These are phyloP conservation scores for Parietichytrium sp. DNA, from an alignment of 108 stramenopile genomes.

Conservation along the genomic window DNA sequence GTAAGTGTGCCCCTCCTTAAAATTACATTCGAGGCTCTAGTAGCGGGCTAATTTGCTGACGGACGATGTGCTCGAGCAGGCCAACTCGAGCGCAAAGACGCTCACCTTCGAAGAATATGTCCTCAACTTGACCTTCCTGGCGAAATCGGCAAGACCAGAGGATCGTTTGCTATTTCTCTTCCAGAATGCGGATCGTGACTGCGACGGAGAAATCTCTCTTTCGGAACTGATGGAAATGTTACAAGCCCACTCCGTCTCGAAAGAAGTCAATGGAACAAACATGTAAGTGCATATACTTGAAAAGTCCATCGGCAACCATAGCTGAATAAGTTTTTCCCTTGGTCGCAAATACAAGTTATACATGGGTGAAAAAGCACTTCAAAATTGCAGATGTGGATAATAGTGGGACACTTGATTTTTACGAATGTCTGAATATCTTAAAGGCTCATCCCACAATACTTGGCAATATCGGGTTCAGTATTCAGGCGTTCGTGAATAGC, in stretches of 20 bases:
- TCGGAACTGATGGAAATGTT: constrained; percentile 30
- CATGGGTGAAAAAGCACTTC: neutral
- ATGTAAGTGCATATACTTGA: no score
- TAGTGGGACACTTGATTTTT: constrained; percentile 2
- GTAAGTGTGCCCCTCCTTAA: neutral
- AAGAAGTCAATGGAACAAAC: neutral
- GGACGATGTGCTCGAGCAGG: neutral
- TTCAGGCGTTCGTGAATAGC: neutral
- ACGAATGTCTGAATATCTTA: neutral
- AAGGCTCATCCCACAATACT: neutral
- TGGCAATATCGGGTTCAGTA: neutral
- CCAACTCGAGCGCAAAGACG: neutral
- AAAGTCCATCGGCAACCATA: no score
- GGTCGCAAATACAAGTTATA: neutral
- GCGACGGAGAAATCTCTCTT: constrained; percentile 9
- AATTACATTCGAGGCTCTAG: neutral
- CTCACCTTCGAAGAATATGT: neutral
- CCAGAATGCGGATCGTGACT: neutral
- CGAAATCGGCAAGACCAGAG: neutral
- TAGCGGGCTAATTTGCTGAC: neutral
- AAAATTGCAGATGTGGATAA: neutral
- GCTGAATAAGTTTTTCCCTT: no score
- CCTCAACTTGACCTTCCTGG: neutral
- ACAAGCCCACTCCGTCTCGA: neutral
- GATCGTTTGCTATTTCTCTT: constrained; percentile 22